Conservation (phyloP, 1,284 basidiomycete genomes). For the Sphagnurus paluster region DNA sequence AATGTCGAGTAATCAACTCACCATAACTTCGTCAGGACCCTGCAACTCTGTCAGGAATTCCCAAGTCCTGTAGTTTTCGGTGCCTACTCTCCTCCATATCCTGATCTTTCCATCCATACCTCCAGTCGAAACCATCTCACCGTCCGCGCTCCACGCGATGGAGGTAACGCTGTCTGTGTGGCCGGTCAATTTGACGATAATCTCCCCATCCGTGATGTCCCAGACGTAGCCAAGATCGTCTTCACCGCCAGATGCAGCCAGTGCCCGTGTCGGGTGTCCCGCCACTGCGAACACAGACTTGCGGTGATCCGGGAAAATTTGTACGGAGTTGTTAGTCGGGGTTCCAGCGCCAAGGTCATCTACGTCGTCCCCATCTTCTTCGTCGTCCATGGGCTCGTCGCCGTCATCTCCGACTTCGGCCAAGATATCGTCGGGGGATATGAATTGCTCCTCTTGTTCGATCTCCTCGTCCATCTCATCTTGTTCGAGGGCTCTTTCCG, state of each 20-base stretch:
- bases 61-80: constrained; percentile 78
- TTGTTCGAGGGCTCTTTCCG: constrained; percentile 28
- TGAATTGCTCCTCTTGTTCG: constrained; percentile 52
- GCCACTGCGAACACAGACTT: constrained; percentile 85
- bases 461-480: constrained; percentile 41
- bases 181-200: constrained; percentile 83
- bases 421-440: constrained; percentile 61
- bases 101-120: constrained; percentile 97
- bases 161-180: constrained; percentile 91
- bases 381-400: constrained; percentile 76
- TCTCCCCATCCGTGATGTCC: constrained; percentile 82
- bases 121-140: constrained; percentile 91
- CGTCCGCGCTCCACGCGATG: constrained; percentile 83
- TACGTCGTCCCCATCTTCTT: constrained; percentile 46
- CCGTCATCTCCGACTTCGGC: constrained; percentile 68
- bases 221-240: constrained; percentile 96
- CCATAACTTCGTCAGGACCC: constrained; percentile 94
- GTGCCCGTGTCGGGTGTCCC: constrained; percentile 82
- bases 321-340: constrained; percentile 61
- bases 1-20: constrained; percentile 30
- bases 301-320: constrained; percentile 63
- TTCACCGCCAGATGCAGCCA: constrained; percentile 92
- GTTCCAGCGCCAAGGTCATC: constrained; percentile 39
- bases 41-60: constrained; percentile 91
- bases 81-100: constrained; percentile 84